Evolutionary conservation across 2,329 filamentous ascomycete genomes (phyloP), one percentile per base, ranked within the genome.

Genomic region (Diaporthe longicolla): DNA sequence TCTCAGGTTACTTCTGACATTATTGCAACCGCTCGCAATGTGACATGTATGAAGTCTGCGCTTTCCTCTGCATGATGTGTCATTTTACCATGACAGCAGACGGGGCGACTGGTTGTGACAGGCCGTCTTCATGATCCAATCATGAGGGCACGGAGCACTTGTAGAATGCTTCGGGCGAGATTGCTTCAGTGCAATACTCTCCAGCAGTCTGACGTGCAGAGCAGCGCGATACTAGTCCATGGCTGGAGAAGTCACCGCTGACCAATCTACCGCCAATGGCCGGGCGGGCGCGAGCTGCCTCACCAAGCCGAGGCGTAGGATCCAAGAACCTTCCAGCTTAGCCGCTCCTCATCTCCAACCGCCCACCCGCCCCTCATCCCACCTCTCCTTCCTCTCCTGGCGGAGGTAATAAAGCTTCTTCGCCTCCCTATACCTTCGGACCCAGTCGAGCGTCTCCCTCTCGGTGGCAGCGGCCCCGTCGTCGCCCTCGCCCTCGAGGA

Each of bases 351-450:
- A 96, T 80, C 96, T 90, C 97, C 97, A 98, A 0, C 97, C 97
- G 15, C 96, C 96, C 45, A 98, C 96, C 77, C 96, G 89, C 32
- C 96, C 95, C 84, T 98, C 96, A 82, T 98, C 97, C 97, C 97
- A 98, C 78, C 97, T 89, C 79, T 95, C 93, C 83, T 95, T 97
- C 77, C 94, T 90, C 85, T 98, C 97, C 80, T 93, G 91, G 73
- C 97, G 89, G 71, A 95, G 86, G 80, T 97, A 97, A 76, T 93
- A 92, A 73, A 93, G 85, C 78, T 93, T 93, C 81, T 92, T 94
- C 13, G 93, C 94, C 78, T 96, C 95, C 78, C 95, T 89, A 77
- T 97, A 93, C 79, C 93, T 86, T 79, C 92, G 89, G 26, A 98
- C 90, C 91, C 97, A 98, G 75, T 98, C 96, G 2, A 88, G 87